Evolutionary conservation across 2,329 filamentous ascomycete genomes (phyloP).

Genomic region (Penicillium sp.): DNA sequence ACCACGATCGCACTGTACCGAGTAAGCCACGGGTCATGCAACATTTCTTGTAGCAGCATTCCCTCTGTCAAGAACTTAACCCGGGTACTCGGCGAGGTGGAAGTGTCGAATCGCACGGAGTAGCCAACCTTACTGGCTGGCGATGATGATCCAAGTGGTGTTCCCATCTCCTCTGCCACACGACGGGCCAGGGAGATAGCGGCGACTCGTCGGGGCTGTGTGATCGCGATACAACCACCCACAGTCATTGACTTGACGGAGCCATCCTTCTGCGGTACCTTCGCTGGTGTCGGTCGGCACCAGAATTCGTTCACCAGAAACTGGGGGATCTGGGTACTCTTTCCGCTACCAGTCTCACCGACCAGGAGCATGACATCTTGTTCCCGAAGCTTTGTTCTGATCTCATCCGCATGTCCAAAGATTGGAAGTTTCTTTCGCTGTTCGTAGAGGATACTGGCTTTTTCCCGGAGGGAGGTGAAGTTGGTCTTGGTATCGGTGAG

Average conservation of each 20-base stretch:
- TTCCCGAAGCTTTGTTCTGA: slow-evolving; percentile 62
- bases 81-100: slow-evolving; percentile 74
- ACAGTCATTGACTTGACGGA: slow-evolving; percentile 51
- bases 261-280: slow-evolving; percentile 37
- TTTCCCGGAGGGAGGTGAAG: slow-evolving; percentile 40
- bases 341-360: slow-evolving; percentile 94
- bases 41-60: slow-evolving; percentile 90
- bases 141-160: slow-evolving; percentile 59
- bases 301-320: slow-evolving; percentile 78
- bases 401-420: slow-evolving; percentile 70
- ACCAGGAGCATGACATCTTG: slow-evolving; percentile 80
- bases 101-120: slow-evolving; percentile 90
- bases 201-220: slow-evolving; percentile 89
- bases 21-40: slow-evolving; percentile 77
- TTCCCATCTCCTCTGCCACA: slow-evolving; percentile 80
- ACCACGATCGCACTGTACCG: slow-evolving; percentile 90
- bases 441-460: slow-evolving; percentile 48
- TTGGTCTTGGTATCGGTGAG: slow-evolving; percentile 24
- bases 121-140: slow-evolving; percentile 76
- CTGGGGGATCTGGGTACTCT: slow-evolving; percentile 94
- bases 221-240: slow-evolving; percentile 85
- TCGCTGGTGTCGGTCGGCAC: slow-evolving; percentile 65
- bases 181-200: slow-evolving; percentile 87
- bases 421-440: slow-evolving; percentile 74
- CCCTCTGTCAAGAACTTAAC: slow-evolving; percentile 97